Conservation (phyloP, 768 basidiomycete genomes). For the Coprinopsis cinerea region DNA sequence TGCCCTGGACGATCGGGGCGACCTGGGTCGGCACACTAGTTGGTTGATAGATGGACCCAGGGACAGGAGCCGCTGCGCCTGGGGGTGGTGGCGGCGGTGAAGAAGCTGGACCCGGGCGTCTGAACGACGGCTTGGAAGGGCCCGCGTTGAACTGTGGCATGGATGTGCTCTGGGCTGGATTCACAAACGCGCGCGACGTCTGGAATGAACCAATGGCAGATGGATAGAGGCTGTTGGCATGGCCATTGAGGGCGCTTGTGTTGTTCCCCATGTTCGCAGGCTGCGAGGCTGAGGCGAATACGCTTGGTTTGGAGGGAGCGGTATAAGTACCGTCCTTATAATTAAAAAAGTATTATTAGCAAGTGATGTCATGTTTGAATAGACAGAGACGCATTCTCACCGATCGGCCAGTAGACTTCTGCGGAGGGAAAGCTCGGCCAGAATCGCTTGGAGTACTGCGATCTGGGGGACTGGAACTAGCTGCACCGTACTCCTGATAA, state of each 20-base stretch:
- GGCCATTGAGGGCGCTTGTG: conserved; percentile 2
- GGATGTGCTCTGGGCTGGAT: conserved; percentile 5
- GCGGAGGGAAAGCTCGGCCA: neutral
- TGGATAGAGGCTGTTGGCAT: conserved; percentile 4
- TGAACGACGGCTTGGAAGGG: conserved; percentile 3
- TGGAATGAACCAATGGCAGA: conserved; percentile 4
- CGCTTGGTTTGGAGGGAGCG: conserved; percentile 10
- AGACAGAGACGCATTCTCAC: conserved; percentile 18
- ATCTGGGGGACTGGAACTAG: conserved; percentile 12
- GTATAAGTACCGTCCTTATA: conserved; percentile 4
- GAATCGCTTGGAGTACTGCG: conserved; percentile 2
- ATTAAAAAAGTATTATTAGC: neutral
- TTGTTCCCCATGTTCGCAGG: conserved; percentile 8
- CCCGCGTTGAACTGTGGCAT: conserved; percentile 9
- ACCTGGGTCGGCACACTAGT: neutral
- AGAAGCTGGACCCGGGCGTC: conserved; percentile 7
- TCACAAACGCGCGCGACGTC: conserved; percentile 4
- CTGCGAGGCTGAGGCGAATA: conserved; percentile 7
- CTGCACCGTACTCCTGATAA: conserved; percentile 13
- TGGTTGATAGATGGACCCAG: conserved; percentile 1
- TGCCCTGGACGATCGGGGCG: conserved; percentile 28
- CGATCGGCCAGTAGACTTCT: conserved; percentile 13
- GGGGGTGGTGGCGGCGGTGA: conserved; percentile 16
- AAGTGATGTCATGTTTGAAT: conserved; percentile 19
- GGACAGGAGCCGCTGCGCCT: conserved; percentile 9